Evolutionary conservation across 306 rosid species (phyloP).

Genomic region (Casuarina equisetifolia): DNA sequence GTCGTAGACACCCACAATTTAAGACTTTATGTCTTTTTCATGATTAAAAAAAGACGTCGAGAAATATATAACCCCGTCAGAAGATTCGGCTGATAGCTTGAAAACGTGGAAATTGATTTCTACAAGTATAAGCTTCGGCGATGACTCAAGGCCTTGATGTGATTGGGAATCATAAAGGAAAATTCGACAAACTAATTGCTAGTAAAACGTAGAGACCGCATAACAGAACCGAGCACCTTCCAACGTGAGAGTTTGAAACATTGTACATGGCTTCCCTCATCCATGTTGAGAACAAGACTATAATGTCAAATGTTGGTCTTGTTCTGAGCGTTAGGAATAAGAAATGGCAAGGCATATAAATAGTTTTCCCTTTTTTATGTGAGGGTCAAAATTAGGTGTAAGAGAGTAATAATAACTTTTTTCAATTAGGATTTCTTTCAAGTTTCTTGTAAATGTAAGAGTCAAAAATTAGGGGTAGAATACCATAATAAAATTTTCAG

Average conservation of each 20-base stretch:
- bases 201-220: slow-evolving; percentile 11
- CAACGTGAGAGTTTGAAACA: not conserved
- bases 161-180: slow-evolving; percentile 47
- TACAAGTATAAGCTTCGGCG: slow-evolving; percentile 74
- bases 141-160: slow-evolving; percentile 40
- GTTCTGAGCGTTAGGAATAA: no score
- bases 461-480: no score
- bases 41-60: slow-evolving; percentile 15
- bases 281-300: not conserved
- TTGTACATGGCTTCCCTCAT: not conserved
- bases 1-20: slow-evolving; percentile 35
- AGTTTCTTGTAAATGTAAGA: no score
- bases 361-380: no score
- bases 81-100: slow-evolving; percentile 76
- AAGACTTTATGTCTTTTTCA: slow-evolving; percentile 69
- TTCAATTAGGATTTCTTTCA: no score
- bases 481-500: no score
- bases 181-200: slow-evolving; percentile 23
- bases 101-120: slow-evolving; percentile 75
- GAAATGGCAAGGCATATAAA: no score
- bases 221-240: slow-evolving; percentile 5
- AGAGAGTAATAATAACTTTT: no score
- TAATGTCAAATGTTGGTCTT: not conserved
- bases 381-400: no score
- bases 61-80: slow-evolving; percentile 31